These are phyloP conservation scores for Tolypocladium ophioglossoides DNA, from an alignment of 2,329 filamentous ascomycete genomes.

Conservation along the genomic window DNA sequence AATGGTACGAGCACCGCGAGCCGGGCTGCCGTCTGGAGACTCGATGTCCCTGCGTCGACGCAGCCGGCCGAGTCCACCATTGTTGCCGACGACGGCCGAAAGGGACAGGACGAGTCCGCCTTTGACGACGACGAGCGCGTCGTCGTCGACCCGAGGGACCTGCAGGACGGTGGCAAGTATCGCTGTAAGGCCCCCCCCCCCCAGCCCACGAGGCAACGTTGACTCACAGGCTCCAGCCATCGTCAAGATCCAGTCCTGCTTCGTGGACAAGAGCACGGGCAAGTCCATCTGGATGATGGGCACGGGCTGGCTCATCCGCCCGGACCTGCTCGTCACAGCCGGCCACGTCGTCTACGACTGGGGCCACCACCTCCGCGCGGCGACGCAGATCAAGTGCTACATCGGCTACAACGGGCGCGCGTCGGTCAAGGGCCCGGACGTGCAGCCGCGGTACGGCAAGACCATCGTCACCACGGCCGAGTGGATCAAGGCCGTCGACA, in stretches of 20 bases:
- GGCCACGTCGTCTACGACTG: constrained; percentile 14
- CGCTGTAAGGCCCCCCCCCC: neutral
- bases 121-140: neutral
- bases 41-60: neutral
- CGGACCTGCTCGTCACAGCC: constrained; percentile 10
- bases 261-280: neutral
- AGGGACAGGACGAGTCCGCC: neutral
- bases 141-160: neutral
- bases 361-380: constrained; percentile 9
- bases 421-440: neutral
- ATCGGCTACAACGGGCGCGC: constrained; percentile 20
- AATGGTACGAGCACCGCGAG: neutral
- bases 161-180: neutral
- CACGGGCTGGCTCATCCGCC: constrained; percentile 11
- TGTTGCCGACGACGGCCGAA: neutral
- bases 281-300: constrained; percentile 10
- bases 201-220: no score
- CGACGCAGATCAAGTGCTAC: constrained; percentile 19
- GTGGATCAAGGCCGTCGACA: constrained; percentile 8
- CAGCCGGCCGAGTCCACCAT: neutral
- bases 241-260: neutral
- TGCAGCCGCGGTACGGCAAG: constrained; percentile 8
- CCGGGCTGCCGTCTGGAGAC: neutral
- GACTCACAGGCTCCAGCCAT: neutral
- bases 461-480: constrained; percentile 11